Percentiles rank a stretch among this genome's conserved stretches.
phyloP scores from a whole-genome alignment of 1,139 yeast species.

The Pichiaceae sp. region DNA sequence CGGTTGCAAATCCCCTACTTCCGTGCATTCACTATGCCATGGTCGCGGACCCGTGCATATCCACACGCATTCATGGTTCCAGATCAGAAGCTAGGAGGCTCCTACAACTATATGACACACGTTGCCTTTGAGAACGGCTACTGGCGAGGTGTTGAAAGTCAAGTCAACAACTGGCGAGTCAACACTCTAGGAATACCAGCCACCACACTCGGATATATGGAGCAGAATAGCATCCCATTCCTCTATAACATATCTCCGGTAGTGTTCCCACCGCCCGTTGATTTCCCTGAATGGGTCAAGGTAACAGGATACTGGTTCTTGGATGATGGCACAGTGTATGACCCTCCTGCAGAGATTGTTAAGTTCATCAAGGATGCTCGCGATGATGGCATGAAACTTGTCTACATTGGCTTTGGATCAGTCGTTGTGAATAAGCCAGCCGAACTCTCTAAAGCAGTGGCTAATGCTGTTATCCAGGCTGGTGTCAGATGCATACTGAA shows the following conservation, averaged over 20 bases:
- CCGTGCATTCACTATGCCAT: conserved; percentile 96
- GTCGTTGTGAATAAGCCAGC: conserved; percentile 82
- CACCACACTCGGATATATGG: conserved; percentile 64
- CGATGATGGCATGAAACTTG: conserved; percentile 55
- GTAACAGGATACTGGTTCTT: conserved; percentile 96
- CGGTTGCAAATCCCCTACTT: conserved; percentile 83
- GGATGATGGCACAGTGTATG: conserved; percentile 31
- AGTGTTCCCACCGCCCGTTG: conserved; percentile 86
- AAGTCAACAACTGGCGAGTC: conserved; percentile 82
- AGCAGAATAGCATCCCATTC: conserved; percentile 77
- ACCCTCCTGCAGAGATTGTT: conserved; percentile 54
- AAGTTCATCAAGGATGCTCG: conserved; percentile 60
- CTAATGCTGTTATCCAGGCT: conserved; percentile 68
- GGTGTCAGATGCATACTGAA: conserved; percentile 82
- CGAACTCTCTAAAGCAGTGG: conserved; percentile 68
- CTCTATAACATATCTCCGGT: conserved; percentile 82
- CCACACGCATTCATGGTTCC: conserved; percentile 97
- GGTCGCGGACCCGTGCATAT: conserved; percentile 92
- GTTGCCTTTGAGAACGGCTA: conserved; percentile 86
- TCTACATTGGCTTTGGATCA: conserved; percentile 93
- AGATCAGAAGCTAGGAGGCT: conserved; percentile 86
- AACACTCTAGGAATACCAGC: conserved; percentile 54
- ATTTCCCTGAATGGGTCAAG: conserved; percentile 87
- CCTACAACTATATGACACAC: conserved; percentile 86
- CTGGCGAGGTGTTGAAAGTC: conserved; percentile 90